A percentile compares a stretch with the other conserved stretches of the same genome.
These are phyloP conservation scores for Aspergillus arachidicola DNA, from an alignment of 2,329 filamentous ascomycete genomes.

Conservation along the genomic window DNA sequence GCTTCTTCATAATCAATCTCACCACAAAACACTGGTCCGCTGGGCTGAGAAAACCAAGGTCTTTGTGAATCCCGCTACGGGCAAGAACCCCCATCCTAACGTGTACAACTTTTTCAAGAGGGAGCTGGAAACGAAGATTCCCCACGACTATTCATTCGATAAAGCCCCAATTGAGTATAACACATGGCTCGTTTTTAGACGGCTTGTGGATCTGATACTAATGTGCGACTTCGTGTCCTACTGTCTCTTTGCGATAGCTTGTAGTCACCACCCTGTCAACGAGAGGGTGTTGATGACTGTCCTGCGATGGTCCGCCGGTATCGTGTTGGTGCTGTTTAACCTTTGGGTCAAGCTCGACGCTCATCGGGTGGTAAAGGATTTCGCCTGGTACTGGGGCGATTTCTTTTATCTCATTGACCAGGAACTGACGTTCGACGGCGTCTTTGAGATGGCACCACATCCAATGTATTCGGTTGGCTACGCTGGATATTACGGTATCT, in stretches of 20 bases:
- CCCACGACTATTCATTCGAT: constrained; percentile 90
- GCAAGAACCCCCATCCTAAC: constrained; percentile 78
- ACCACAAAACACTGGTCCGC: constrained; percentile 79
- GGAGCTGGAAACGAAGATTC: constrained; percentile 93
- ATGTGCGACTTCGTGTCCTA: constrained; percentile 99
- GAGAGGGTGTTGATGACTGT: constrained; percentile 71
- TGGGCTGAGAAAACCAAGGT: constrained; percentile 87
- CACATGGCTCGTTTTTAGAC: constrained; percentile 95
- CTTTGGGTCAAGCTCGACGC: constrained; percentile 98
- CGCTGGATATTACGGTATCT: constrained; percentile 96
- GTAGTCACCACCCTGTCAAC: constrained; percentile 71
- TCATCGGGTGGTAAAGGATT: constrained; percentile 97
- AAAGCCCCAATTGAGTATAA: constrained; percentile 96
- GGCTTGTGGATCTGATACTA: constrained; percentile 92
- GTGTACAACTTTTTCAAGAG: constrained; percentile 82
- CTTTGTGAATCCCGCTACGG: constrained; percentile 81
- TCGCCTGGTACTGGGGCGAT: constrained; percentile 99
- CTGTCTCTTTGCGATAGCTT: constrained; percentile 91
- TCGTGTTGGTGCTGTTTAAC: constrained; percentile 85
- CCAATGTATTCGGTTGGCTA: constrained; percentile 99
- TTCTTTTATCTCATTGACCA: constrained; percentile 99
- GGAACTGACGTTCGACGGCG: constrained; percentile 95
- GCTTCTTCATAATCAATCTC: constrained; percentile 85
- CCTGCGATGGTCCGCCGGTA: constrained; percentile 76
- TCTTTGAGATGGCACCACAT: constrained; percentile 98